These are phyloP conservation scores for Globisporangium okanoganense DNA, from an alignment of 352 stramenopile species.

Conservation along the genomic window DNA sequence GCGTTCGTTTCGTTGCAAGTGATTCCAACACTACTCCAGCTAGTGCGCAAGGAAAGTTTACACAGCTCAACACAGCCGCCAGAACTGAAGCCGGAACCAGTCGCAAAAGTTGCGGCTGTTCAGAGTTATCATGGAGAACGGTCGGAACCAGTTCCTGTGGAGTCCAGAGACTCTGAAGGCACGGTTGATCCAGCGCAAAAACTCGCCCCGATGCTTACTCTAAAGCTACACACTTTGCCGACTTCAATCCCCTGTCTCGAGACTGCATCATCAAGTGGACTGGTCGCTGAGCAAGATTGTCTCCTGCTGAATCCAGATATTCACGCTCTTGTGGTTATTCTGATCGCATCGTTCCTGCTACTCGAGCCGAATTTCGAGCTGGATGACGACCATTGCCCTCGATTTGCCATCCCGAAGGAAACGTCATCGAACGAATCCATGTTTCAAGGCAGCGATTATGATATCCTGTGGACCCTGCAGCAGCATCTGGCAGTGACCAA, in stretches of 20 bases:
- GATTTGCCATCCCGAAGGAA: constrained; percentile 23
- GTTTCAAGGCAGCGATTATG: constrained; percentile 2
- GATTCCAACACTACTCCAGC: constrained; percentile 19
- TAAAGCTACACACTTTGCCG: constrained; percentile 8
- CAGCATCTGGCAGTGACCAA: constrained; percentile 22
- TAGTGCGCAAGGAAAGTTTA: constrained; percentile 7
- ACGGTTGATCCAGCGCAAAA: neutral
- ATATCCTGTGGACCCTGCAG: constrained; percentile 48
- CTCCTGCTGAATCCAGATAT: constrained; percentile 16
- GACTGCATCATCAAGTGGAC: neutral
- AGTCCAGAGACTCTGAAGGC: neutral
- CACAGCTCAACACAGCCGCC: neutral
- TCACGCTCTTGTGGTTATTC: constrained; percentile 26
- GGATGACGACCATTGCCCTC: constrained; percentile 30
- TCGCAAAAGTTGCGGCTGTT: neutral
- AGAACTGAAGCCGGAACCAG: neutral
- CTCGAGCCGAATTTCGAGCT: constrained; percentile 33
- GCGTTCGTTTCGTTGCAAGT: constrained; percentile 23
- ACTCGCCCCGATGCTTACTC: neutral
- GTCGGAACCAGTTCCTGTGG: neutral
- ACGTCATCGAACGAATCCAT: neutral
- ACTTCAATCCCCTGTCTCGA: constrained; percentile 5
- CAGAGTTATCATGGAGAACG: neutral
- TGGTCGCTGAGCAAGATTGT: too few relatives aligned
- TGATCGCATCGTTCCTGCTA: constrained; percentile 29